A percentile compares a stretch with the other conserved stretches of the same genome.
Conservation (phyloP, 208 protist species). For the Leishmania tropica region DNA sequence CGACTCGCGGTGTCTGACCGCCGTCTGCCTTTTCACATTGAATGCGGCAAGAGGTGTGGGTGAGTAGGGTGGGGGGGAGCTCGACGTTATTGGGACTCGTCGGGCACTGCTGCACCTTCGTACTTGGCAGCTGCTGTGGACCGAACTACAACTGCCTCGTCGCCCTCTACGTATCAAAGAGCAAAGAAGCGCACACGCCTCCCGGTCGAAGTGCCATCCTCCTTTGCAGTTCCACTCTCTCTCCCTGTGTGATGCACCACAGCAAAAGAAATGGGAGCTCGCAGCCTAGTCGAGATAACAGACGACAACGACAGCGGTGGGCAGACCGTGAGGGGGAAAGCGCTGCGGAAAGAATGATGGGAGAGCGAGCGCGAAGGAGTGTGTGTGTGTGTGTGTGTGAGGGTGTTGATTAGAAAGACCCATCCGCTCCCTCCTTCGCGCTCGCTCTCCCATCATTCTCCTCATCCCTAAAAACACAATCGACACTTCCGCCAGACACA, state of each 20-base stretch:
- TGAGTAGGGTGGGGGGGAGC: background rate
- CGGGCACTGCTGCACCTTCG: background rate
- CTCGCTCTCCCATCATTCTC: background rate
- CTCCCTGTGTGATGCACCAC: background rate
- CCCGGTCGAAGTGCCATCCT: background rate
- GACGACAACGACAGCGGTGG: background rate
- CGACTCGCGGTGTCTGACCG: no score
- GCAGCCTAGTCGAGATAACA: background rate
- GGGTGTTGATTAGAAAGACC: no score
- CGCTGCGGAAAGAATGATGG: background rate
- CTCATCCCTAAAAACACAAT: background rate
- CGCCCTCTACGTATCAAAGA: background rate
- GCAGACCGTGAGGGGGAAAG: background rate
- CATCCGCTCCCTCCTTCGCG: no score
- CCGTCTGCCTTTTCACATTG: background rate
- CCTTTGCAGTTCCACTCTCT: background rate
- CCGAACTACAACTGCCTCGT: background rate
- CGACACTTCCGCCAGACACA: background rate
- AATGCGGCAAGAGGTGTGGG: background rate
- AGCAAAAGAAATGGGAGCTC: background rate
- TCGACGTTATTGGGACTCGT: background rate
- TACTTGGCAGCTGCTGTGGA: background rate
- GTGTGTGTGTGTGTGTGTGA: no score
- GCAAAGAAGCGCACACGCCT: background rate
- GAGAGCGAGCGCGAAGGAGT: background rate